These are phyloP conservation scores for Dendrobium nobile DNA, from an alignment of 106 monocot species.

Conservation along the genomic window DNA sequence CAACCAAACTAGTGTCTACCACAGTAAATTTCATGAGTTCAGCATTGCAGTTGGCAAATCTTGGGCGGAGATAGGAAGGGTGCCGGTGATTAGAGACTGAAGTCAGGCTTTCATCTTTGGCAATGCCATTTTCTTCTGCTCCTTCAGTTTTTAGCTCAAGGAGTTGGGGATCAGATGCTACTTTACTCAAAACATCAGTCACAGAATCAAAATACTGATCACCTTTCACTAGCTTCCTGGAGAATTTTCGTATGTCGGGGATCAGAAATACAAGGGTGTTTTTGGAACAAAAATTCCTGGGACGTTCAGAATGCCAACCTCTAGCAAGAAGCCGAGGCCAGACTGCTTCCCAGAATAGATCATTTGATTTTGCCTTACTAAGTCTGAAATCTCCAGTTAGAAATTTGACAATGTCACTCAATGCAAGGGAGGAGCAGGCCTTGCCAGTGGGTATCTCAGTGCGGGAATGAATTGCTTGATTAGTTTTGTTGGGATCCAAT, in stretches of 20 bases:
- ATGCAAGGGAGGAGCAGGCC: conserved; percentile 54
- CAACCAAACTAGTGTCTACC: conserved; percentile 61
- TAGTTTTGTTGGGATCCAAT: conserved; percentile 33
- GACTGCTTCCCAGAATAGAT: conserved; percentile 94
- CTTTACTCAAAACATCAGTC: conserved; percentile 74
- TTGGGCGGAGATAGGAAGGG: conserved; percentile 28
- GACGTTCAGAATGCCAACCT: conserved; percentile 85
- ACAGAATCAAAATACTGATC: conserved; percentile 93
- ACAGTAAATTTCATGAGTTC: conserved; percentile 62
- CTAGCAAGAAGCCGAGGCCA: conserved; percentile 91
- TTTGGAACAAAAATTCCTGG: conserved; percentile 45
- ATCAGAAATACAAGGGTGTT: conserved; percentile 61
- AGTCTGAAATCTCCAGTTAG: conserved; percentile 78
- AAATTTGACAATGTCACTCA: conserved; percentile 59
- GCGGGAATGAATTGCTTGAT: conserved; percentile 11
- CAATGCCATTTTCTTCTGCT: conserved; percentile 6
- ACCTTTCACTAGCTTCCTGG: conserved; percentile 78
- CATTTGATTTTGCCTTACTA: conserved; percentile 79
- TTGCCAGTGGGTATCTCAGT: conserved; percentile 72
- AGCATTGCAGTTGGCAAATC: conserved; percentile 24
- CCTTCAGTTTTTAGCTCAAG: conserved; percentile 50
- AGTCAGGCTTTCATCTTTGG: no score
- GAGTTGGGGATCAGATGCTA: conserved; percentile 68
- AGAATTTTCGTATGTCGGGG: conserved; percentile 71
- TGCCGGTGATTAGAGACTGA: conserved; percentile 10